These are phyloP conservation scores for Pythium dissimile DNA, from an alignment of 352 stramenopile species.

Conservation along the genomic window DNA sequence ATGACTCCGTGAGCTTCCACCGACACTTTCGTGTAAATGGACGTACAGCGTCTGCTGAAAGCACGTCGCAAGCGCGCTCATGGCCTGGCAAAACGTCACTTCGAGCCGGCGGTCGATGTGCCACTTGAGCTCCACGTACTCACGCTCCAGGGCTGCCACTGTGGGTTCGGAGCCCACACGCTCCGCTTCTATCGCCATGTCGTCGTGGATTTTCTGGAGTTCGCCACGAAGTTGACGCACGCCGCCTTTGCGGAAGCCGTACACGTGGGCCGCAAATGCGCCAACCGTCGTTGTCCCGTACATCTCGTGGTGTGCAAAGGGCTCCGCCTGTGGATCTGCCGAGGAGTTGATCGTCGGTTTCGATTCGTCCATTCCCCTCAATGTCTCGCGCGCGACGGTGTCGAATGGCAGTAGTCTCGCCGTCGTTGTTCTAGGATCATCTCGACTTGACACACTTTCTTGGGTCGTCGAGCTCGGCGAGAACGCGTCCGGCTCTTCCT, in stretches of 20 bases:
- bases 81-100: conserved; percentile 76
- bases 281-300: conserved; percentile 80
- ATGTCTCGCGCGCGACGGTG: background rate
- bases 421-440: background rate
- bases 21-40: conserved; percentile 47
- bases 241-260: conserved; percentile 76
- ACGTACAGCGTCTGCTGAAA: conserved; percentile 85
- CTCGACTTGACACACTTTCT: background rate
- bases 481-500: conserved; percentile 21
- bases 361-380: too few species aligned
- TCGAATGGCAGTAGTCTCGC: background rate
- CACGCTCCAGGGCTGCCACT: conserved; percentile 65
- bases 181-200: conserved; percentile 49
- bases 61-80: conserved; percentile 80
- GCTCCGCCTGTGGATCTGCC: conserved; percentile 1
- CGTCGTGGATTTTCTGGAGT: conserved; percentile 45
- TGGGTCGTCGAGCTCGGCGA: conserved; percentile 5
- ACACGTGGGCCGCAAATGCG: conserved; percentile 80
- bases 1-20: conserved; percentile 27
- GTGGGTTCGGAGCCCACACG: conserved; percentile 63
- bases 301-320: conserved; percentile 61
- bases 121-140: conserved; percentile 83
- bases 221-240: conserved; percentile 74
- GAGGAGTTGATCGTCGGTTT: background rate
- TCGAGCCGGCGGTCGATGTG: conserved; percentile 80